These are phyloP conservation scores for Eleusine indica DNA, from an alignment of 176 grass and related monocot genomes.

Conservation along the genomic window DNA sequence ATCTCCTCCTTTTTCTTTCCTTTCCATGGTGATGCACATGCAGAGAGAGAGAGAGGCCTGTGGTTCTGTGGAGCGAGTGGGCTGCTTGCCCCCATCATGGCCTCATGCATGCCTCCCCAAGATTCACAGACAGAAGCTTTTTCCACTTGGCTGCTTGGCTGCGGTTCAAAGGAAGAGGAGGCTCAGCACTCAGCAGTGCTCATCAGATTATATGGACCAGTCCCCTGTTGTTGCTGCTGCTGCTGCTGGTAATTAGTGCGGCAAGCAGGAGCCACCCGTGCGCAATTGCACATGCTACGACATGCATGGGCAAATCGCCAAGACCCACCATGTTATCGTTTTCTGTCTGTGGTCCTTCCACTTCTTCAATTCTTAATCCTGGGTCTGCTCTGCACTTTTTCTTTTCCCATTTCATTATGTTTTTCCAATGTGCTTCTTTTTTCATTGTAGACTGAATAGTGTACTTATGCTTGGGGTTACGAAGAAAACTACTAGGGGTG, in stretches of 20 bases:
- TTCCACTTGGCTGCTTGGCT: neutral
- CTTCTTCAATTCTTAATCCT: neutral
- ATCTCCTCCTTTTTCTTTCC: conserved; percentile 29
- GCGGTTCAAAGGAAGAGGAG: too few species aligned
- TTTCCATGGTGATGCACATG: neutral
- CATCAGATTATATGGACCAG: too few species aligned
- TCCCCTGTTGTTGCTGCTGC: neutral
- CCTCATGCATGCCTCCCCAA: neutral
- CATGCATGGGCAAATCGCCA: conserved; percentile 28
- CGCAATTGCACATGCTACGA: neutral
- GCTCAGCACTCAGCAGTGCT: too few species aligned
- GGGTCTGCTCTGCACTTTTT: neutral
- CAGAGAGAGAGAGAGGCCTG: neutral
- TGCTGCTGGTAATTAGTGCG: neutral
- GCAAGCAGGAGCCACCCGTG: conserved; percentile 5
- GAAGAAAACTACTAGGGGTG: too few species aligned
- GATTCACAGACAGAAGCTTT: neutral
- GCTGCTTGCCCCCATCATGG: neutral
- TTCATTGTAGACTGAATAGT: neutral
- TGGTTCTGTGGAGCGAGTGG: neutral
- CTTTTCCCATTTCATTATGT: neutral
- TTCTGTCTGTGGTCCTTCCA: conserved; percentile 29
- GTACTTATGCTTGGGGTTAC: neutral
- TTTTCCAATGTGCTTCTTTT: neutral
- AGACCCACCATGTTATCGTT: conserved; percentile 24